Conservation (phyloP, 257 asterid genomes). For the Plantago major region DNA sequence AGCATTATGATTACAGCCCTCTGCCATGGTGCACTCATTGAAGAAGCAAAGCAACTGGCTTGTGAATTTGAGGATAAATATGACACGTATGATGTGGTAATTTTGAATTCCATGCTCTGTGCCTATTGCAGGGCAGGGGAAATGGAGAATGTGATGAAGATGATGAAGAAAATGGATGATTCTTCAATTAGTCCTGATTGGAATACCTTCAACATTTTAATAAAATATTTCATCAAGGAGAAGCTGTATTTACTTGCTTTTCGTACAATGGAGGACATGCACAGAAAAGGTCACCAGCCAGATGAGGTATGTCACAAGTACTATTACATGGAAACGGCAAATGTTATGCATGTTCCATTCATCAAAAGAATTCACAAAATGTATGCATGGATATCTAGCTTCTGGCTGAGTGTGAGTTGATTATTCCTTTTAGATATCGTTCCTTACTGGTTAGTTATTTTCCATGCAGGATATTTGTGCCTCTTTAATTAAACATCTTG, state of each 20-base stretch:
- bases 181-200: conserved; percentile 75
- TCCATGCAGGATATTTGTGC: conserved; percentile 53
- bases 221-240: conserved; percentile 86
- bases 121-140: conserved; percentile 92
- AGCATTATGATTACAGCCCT: conserved; percentile 94
- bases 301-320: conserved; percentile 56
- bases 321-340: not conserved
- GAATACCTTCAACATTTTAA: conserved; percentile 74
- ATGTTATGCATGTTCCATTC: not conserved
- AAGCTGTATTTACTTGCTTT: conserved; percentile 71
- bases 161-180: conserved; percentile 94
- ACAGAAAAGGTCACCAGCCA: conserved; percentile 76
- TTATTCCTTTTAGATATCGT: not conserved
- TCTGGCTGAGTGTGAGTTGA: conserved; percentile 1
- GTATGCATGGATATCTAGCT: conserved; percentile 10
- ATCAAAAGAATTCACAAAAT: conserved; percentile 1
- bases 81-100: conserved; percentile 83
- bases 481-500: conserved; percentile 72
- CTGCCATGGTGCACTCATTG: conserved; percentile 65
- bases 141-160: conserved; percentile 92
- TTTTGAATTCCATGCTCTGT: conserved; percentile 83
- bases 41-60: conserved; percentile 88
- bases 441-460: conserved; percentile 16
- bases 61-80: conserved; percentile 69
- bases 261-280: conserved; percentile 90